Base-by-base conservation (phyloP, 352 stramenopile species). In the Phytopythium aichiense region DNA sequence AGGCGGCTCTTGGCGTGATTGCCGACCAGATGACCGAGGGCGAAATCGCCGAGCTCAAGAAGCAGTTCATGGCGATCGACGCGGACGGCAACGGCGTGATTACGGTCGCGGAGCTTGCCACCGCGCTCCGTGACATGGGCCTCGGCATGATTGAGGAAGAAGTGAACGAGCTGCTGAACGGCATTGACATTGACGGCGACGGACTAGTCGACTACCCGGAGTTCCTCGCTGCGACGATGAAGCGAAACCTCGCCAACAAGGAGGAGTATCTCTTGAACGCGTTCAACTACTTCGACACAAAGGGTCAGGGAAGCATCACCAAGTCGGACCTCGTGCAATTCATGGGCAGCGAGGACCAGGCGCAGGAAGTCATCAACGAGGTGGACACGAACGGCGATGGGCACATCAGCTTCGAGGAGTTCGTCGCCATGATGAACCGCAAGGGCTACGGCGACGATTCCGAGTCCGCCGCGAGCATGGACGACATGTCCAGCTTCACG, bases 381-480 rank as follows among this genome's bases (percentile, higher is more conserved):
- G 79, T 98, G 37, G 91, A 98, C 67, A 73, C 70, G 38, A 92
- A 98, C 65, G 81, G 90, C 46, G 93, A 98, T 67, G 91, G 91
- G 13, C 69, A 89, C 50, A 97, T 98, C 68, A 95, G 77, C 68
- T 98, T 97, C 63, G 80, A 97, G 28, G 93, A 98, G 67, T 98
- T 98, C 66, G 76, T 94, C 52, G 68, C 67, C 30, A 95, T 96
- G 86, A 96, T 96, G 88, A 73, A 92, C 69, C 83, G 86, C 61
- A 89, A 91, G 76, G 82, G 82, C 58, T 90, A 88, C 58, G 82
- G 82, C 16, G 85, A 94, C 13, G 86, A 95, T 58, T 87, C 80
- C 9, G 81, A 89, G 45, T 80, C 71, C 9, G 52, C 33, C 22
- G 52, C 31, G 1, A 88, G 76, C 66, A 61, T 75, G 66, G 82